Conservation (phyloP, 2,329 filamentous ascomycete species). For the Phoma sp. region DNA sequence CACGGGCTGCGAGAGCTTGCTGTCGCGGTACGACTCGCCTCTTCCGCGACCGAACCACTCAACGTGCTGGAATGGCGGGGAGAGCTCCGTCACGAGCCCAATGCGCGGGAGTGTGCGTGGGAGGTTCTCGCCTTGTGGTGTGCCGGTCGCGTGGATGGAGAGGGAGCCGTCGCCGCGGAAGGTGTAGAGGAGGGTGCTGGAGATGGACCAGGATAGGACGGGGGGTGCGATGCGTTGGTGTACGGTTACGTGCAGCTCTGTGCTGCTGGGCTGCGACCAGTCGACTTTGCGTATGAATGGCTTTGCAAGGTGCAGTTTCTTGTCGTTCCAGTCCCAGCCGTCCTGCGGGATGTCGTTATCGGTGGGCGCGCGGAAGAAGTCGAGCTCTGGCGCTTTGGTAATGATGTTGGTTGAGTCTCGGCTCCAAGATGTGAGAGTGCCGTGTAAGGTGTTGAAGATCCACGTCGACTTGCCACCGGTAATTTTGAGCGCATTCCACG, state of each 20-base stretch:
- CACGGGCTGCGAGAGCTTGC: conserved; percentile 64
- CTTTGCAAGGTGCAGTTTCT: conserved; percentile 37
- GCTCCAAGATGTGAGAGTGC: conserved; percentile 52
- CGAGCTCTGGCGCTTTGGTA: conserved; percentile 48
- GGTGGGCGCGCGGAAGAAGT: conserved; percentile 69
- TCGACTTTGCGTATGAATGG: conserved; percentile 35
- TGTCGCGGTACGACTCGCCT: conserved; percentile 71
- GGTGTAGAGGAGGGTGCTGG: conserved; percentile 58
- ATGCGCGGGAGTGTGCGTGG: conserved; percentile 66
- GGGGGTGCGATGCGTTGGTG: conserved; percentile 63
- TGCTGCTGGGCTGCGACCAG: conserved; percentile 43
- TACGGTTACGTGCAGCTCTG: conserved; percentile 48
- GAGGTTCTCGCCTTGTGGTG: conserved; percentile 56
- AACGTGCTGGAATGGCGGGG: conserved; percentile 55
- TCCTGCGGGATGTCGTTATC: conserved; percentile 67
- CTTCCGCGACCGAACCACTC: conserved; percentile 70
- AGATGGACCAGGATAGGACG: conserved; percentile 61
- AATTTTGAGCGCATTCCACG: conserved; percentile 32
- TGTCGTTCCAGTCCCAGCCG: conserved; percentile 63
- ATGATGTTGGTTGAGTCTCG: conserved; percentile 42
- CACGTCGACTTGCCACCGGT: conserved; percentile 49
- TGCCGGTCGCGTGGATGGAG: conserved; percentile 53
- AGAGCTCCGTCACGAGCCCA: conserved; percentile 64
- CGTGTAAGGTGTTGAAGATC: conserved; percentile 59
- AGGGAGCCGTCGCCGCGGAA: conserved; percentile 57